Percentiles rank a stretch among this genome's conserved stretches.
Evolutionary conservation across 129 eudicot species (phyloP).

Genomic region (Pulicaria dysenterica): DNA sequence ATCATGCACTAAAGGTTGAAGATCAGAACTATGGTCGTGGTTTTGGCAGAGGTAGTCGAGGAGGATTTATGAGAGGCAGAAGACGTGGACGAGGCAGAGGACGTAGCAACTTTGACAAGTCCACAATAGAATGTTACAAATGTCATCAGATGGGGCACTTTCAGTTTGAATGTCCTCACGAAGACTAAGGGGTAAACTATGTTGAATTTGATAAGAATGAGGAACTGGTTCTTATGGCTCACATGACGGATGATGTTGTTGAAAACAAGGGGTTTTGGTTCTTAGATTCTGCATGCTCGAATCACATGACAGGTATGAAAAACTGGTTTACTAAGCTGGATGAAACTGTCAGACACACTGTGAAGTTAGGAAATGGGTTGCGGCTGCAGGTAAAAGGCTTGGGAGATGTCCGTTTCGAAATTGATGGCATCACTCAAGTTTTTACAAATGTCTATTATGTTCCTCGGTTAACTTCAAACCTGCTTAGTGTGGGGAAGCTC

Average conservation of each 20-base stretch:
- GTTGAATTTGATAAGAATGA: conserved; percentile 12
- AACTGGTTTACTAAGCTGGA: background rate
- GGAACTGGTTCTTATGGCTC: conserved; percentile 18
- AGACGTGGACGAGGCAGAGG: conserved; percentile 20
- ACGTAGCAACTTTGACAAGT: conserved; percentile 7
- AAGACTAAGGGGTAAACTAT: conserved; percentile 4
- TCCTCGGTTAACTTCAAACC: background rate
- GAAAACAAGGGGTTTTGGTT: background rate
- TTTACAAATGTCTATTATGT: background rate
- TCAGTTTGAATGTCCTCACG: conserved; percentile 1
- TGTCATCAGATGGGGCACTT: conserved; percentile 10
- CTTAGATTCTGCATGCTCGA: background rate
- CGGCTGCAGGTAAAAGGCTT: background rate
- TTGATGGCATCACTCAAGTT: background rate
- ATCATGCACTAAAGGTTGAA: conserved; percentile 7
- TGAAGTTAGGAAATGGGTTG: background rate
- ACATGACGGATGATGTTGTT: background rate
- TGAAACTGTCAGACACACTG: background rate
- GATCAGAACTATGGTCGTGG: background rate
- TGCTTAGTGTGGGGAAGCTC: background rate
- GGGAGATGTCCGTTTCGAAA: background rate
- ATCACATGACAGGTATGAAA: background rate
- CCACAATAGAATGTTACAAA: conserved; percentile 10
- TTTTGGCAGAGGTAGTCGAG: background rate
- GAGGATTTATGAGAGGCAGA: background rate